phyloP scores from a whole-genome alignment of 768 basidiomycete species.

The Pholiota conissans region DNA sequence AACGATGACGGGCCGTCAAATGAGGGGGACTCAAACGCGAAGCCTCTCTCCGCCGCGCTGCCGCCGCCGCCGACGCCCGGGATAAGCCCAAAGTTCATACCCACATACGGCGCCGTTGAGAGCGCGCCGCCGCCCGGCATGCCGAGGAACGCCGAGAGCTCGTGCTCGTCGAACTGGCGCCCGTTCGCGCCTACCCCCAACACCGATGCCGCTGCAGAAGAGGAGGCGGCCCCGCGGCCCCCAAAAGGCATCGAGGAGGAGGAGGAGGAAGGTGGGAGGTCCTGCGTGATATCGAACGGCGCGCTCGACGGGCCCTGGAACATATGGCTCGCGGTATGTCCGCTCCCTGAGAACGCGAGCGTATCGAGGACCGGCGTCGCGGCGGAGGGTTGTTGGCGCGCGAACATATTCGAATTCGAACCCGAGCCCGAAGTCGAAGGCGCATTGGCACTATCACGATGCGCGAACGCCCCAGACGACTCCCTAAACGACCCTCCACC shows the following conservation, averaged over 20 bases:
- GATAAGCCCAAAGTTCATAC: constrained; percentile 13
- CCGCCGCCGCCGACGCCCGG: too few species aligned
- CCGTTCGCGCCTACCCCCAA: too few species aligned
- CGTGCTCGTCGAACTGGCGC: constrained; percentile 22
- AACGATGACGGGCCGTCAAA: too few species aligned
- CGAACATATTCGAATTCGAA: not conserved
- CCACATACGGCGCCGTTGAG: constrained; percentile 34
- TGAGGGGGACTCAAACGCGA: not conserved
- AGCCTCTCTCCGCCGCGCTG: too few species aligned
- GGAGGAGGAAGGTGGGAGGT: too few species aligned
- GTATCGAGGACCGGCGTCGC: not conserved
- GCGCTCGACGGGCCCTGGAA: not conserved
- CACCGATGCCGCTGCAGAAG: too few species aligned
- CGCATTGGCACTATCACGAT: too few species aligned
- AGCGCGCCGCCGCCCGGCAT: constrained; percentile 43
- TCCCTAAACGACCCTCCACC: too few species aligned
- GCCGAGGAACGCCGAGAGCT: constrained; percentile 32
- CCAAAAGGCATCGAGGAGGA: too few species aligned
- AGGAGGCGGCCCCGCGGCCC: too few species aligned
- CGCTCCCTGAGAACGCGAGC: constrained; percentile 7
- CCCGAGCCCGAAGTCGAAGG: too few species aligned
- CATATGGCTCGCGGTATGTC: not conserved
- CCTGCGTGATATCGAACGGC: not conserved
- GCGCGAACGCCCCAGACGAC: too few species aligned
- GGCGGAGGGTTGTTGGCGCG: not conserved